A percentile compares a stretch with the other conserved stretches of the same genome.
Evolutionary conservation across 768 basidiomycete species (phyloP).

Genomic region (Tricholoma flavovirens): DNA sequence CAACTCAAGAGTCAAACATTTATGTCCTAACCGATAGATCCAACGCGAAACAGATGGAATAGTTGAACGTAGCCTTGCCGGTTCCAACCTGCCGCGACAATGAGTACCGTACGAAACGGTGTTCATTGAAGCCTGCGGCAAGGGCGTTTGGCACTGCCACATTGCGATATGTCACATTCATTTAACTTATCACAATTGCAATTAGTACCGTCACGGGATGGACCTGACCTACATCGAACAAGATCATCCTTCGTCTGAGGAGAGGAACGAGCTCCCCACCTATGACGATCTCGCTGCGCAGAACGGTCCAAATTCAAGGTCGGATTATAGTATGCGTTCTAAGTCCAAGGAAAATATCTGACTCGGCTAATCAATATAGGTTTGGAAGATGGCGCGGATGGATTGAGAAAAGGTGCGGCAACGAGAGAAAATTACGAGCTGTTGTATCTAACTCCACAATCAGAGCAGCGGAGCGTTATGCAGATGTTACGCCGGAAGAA

Average conservation of each 20-base stretch:
- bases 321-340: not conserved
- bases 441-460: constrained; percentile 4
- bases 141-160: not conserved
- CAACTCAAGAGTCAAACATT: too few relatives aligned
- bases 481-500: constrained; percentile 57
- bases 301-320: constrained; percentile 81
- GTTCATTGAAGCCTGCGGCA: too few relatives aligned
- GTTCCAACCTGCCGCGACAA: too few relatives aligned
- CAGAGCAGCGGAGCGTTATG: constrained; percentile 83
- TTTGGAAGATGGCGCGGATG: constrained; percentile 84
- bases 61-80: too few relatives aligned
- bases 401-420: constrained; percentile 77
- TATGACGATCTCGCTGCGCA: constrained; percentile 77
- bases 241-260: constrained; percentile 27
- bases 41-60: too few relatives aligned
- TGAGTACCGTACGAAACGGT: too few relatives aligned
- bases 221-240: constrained; percentile 31
- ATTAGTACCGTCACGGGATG: not conserved
- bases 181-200: not conserved
- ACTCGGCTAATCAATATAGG: constrained; percentile 31
- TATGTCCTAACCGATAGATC: too few relatives aligned
- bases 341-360: constrained; percentile 2
- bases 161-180: not conserved
- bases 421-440: not conserved
- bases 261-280: constrained; percentile 60